Evolutionary conservation across 2,329 filamentous ascomycete species (phyloP).

Genomic region (Cladorrhinum sp.): DNA sequence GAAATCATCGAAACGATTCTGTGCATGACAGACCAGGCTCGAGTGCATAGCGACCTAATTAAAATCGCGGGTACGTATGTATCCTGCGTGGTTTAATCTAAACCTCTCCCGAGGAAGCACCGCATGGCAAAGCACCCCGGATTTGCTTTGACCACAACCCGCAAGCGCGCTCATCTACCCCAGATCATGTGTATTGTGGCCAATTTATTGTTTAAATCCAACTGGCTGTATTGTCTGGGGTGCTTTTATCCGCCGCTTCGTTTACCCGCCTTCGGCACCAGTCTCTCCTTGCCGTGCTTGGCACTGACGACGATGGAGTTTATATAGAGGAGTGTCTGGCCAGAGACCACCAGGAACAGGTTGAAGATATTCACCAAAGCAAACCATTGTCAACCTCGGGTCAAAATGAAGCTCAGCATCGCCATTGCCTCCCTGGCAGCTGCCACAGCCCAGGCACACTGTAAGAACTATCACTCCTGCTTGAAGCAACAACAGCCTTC

Average conservation of each 20-base stretch:
- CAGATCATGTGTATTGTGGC: conserved; percentile 20
- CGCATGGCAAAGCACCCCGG: conserved; percentile 16
- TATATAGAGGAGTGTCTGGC: conserved; percentile 3
- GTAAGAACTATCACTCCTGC: conserved; percentile 28
- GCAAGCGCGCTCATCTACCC: conserved; percentile 15
- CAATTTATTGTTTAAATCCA: conserved; percentile 16
- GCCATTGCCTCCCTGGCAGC: conserved; percentile 25
- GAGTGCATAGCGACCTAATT: background rate
- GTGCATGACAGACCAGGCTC: background rate
- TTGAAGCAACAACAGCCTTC: background rate
- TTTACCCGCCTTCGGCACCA: conserved; percentile 23
- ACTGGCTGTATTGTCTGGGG: conserved; percentile 17
- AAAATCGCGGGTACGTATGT: background rate
- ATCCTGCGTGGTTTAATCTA: background rate
- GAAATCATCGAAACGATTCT: background rate
- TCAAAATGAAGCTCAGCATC: conserved; percentile 29
- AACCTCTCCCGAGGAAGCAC: conserved; percentile 4
- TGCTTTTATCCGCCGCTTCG: conserved; percentile 22
- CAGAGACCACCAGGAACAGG: background rate
- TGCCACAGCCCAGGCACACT: conserved; percentile 37
- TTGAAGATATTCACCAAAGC: background rate
- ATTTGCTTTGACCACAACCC: conserved; percentile 5
- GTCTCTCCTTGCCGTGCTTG: conserved; percentile 21
- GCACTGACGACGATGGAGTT: background rate
- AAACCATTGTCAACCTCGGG: too few species aligned